Base-by-base conservation (phyloP, 2,329 filamentous ascomycete genomes). In the Scorias spongiosa region DNA sequence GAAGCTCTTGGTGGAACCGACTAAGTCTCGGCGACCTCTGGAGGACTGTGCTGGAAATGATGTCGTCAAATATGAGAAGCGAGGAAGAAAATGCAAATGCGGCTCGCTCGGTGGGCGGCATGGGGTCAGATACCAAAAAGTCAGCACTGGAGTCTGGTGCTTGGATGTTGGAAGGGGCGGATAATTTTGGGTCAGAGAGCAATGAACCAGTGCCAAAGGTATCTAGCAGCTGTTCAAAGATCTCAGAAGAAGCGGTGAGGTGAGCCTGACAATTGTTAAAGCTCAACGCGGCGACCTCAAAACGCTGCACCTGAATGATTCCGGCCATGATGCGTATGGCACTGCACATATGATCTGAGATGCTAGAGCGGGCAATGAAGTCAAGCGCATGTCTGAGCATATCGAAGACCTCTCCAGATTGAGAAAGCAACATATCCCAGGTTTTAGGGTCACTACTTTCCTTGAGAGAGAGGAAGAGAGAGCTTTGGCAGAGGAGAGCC, bases 231-330 rank as follows among this genome's bases (percentile, higher is more conserved):
- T 72, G 67, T 42, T 62, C 57, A 46, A 74, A 73, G 41, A 75
- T 62, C 26, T 65, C 63, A 40, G 71, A 55, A 37, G 71, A 70
- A 2, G 68, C 71, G 51, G 67, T 66, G 26, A 68, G 67, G 52
- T 72, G 73, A 52, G 66, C 63, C 44, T 66, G 69, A 64, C 65
- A 74, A 51, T 70, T 71, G 2, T 66, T 61, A 41, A 66, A 68
- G 48, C 65, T 66, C 39, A 59, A 62, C 2, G 64, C 63, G 7
- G 64, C 62, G 15, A 70, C 60, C 53, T 76, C 71, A 48, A 75
- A 75, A 46, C 70, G 66, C 42, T 74, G 66, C 44, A 76, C 63
- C 53, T 75, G 72, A 29, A 73, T 54, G 50, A 75, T 68, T 52
- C 66, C 67, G 52, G 71, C 67, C 52, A 76, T 62, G 17, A 71